Evolutionary conservation across 2,329 filamentous ascomycete species (phyloP).

Genomic region (Lachnellula occidentalis): DNA sequence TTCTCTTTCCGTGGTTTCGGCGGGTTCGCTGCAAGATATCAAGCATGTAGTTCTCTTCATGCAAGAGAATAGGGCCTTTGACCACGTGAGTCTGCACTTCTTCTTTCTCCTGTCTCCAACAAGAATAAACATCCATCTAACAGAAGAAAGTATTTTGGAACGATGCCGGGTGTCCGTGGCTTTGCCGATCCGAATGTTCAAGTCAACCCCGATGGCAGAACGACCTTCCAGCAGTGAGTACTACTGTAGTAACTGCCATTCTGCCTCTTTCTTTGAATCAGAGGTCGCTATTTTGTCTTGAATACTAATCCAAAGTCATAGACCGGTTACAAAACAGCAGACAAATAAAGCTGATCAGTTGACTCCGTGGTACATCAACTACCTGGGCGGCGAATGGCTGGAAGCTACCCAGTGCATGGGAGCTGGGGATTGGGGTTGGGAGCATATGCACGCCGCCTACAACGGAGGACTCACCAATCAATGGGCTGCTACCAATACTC

Average conservation of each 20-base stretch:
- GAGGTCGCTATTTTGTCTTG: background rate
- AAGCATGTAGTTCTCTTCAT: slow-evolving; percentile 54
- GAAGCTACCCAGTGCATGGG: slow-evolving; percentile 45
- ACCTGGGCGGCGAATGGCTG: slow-evolving; percentile 42
- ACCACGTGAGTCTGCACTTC: slow-evolving; percentile 27
- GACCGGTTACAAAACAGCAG: background rate
- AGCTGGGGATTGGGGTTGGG: slow-evolving; percentile 33
- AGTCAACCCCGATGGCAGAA: slow-evolving; percentile 32
- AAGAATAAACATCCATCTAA: background rate
- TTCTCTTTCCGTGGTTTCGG: slow-evolving; percentile 8
- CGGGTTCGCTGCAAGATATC: slow-evolving; percentile 41
- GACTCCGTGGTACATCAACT: slow-evolving; percentile 48
- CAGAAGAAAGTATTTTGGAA: slow-evolving; percentile 40
- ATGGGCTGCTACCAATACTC: slow-evolving; percentile 47
- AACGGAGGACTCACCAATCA: slow-evolving; percentile 45
- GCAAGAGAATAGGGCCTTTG: slow-evolving; percentile 41
- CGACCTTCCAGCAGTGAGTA: slow-evolving; percentile 7
- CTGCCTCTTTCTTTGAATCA: background rate
- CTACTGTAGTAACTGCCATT: background rate
- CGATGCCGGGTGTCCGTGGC: slow-evolving; percentile 47
- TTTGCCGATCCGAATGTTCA: slow-evolving; percentile 50
- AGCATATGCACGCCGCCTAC: slow-evolving; percentile 47
- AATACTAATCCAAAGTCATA: background rate
- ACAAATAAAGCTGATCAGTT: slow-evolving; percentile 38
- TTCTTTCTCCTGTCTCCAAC: background rate